These are phyloP conservation scores for Marsdenia floribunda DNA, from an alignment of 257 asterid genomes.

Conservation along the genomic window DNA sequence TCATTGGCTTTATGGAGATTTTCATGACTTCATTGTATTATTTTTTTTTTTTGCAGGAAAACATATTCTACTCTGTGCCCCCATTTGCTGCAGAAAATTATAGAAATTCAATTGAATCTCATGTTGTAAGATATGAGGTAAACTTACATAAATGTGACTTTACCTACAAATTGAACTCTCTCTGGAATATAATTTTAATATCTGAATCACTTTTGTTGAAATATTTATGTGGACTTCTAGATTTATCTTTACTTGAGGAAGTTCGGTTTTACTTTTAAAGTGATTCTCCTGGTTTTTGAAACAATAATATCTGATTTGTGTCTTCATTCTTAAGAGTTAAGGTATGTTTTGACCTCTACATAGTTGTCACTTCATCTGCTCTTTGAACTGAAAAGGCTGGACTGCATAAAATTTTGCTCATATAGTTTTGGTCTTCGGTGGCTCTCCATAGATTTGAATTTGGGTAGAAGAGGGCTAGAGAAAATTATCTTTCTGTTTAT, in stretches of 20 bases:
- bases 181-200: background rate
- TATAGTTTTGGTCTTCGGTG: background rate
- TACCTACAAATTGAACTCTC: background rate
- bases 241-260: background rate
- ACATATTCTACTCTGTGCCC: slow-evolving; percentile 61
- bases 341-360: background rate
- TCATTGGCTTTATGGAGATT: background rate
- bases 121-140: slow-evolving; percentile 65
- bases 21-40: background rate
- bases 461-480: background rate
- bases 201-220: background rate
- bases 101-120: slow-evolving; percentile 59
- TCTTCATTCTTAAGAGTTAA: background rate
- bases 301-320: background rate
- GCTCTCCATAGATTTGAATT: background rate
- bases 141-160: background rate
- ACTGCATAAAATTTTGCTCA: background rate
- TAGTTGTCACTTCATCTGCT: background rate
- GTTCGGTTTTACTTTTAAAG: background rate
- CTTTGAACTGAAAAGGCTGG: background rate
- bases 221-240: background rate
- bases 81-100: slow-evolving; percentile 67
- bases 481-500: background rate
- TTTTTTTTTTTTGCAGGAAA: slow-evolving; percentile 52
- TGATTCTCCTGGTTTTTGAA: background rate